Evolutionary conservation across 192 early-diverging fungal species (phyloP).

Genomic region (Umbelopsis vinacea): DNA sequence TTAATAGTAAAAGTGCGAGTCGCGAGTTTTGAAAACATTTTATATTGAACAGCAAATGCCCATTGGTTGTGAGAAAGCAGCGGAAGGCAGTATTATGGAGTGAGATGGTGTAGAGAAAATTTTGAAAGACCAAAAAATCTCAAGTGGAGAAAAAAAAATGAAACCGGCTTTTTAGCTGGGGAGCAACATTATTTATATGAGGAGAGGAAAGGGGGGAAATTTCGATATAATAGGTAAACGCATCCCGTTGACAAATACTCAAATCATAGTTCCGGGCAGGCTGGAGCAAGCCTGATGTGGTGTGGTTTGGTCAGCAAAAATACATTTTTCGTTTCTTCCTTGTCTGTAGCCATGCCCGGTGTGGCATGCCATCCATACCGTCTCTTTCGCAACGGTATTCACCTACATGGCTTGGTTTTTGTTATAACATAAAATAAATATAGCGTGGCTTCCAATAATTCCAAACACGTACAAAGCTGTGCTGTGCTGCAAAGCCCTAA

Average conservation of each 20-base stretch:
- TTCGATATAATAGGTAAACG: neutral
- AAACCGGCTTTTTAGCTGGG: neutral
- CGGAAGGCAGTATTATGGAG: too few relatives aligned
- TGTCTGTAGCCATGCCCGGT: neutral
- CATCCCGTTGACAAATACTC: neutral
- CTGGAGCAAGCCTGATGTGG: constrained; percentile 18
- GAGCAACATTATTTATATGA: neutral
- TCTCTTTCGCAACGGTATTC: too few relatives aligned
- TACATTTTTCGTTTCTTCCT: neutral
- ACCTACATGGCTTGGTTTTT: neutral
- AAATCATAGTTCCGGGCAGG: neutral
- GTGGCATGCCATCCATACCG: too few relatives aligned
- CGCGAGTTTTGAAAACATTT: constrained; percentile 12
- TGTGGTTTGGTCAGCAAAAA: constrained; percentile 14
- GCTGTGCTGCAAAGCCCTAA: neutral
- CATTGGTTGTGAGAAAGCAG: neutral
- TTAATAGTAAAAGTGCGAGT: constrained; percentile 10
- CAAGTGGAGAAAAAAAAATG: neutral
- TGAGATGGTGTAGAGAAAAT: neutral
- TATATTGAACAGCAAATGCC: neutral
- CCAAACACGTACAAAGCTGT: neutral
- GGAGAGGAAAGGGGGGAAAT: neutral
- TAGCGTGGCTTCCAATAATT: neutral
- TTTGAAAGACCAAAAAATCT: neutral
- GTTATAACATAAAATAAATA: neutral